Base-by-base conservation (phyloP, 1,139 yeast species). In the Maudiozyma humilis region DNA sequence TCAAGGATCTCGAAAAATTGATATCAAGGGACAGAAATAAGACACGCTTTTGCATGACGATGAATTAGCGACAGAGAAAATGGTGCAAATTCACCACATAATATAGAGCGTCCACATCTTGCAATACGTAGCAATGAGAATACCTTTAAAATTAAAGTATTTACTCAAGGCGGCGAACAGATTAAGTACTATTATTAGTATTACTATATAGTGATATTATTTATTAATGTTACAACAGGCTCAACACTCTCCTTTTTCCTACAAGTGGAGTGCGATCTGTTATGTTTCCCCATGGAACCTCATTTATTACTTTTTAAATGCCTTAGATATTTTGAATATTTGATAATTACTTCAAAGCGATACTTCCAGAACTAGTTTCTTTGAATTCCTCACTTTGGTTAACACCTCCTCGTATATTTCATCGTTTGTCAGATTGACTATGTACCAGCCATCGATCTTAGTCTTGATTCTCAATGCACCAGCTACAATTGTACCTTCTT, bases 11-110 rank as follows among this genome's bases (percentile, higher is more conserved):
- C 75, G 70, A 47, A 82, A 75, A 57, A 79, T 89, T n/a, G 96
- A 89, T 60, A 88, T 89, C 48, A 89, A 88, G 67, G 96, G 97
- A 0, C 96, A 89, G 62, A 72, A 82, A 16, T 84, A 60, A 59
- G 12, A 20, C 6, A 4, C n/a, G n/a, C n/a, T n/a, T n/a, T n/a
- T n/a, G n/a, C n/a, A n/a, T n/a, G n/a, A n/a, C n/a, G n/a, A n/a
- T n/a, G n/a, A n/a, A n/a, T n/a, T n/a, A n/a, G n/a, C n/a, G n/a
- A n/a, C n/a, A n/a, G n/a, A n/a, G n/a, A n/a, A n/a, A n/a, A n/a
- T n/a, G n/a, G n/a, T n/a, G n/a, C n/a, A n/a, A n/a, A n/a, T n/a
- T n/a, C n/a, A n/a, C n/a, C n/a, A n/a, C n/a, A n/a, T n/a, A n/a
- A n/a, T n/a, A n/a, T n/a, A n/a, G n/a, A n/a, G n/a, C n/a, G n/a